A percentile compares a stretch with the other conserved stretches of the same genome.
These are phyloP conservation scores for Boletus reticulatus DNA, from an alignment of 768 basidiomycete genomes.

Conservation along the genomic window DNA sequence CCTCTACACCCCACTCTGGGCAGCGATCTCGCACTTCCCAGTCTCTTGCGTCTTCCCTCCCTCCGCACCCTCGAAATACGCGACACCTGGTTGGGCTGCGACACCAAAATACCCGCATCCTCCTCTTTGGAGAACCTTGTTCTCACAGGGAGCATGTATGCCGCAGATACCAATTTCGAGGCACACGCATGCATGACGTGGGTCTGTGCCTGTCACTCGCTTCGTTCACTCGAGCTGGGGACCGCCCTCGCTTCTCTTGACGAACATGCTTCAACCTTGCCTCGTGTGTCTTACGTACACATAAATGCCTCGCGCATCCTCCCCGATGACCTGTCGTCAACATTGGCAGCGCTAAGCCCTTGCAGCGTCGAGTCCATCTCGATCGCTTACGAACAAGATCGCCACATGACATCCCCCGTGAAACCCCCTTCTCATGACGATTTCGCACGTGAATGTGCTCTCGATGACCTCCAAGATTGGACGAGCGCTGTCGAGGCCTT, in stretches of 20 bases:
- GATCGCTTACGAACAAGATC: slow-evolving; percentile 19
- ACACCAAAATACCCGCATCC: slow-evolving; percentile 15
- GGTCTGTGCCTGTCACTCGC: slow-evolving; percentile 23
- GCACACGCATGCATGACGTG: slow-evolving; percentile 24
- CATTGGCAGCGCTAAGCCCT: slow-evolving; percentile 15
- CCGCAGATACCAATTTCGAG: slow-evolving; percentile 14
- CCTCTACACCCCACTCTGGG: slow-evolving; percentile 54
- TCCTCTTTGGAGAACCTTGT: slow-evolving; percentile 20
- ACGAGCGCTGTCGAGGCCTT: slow-evolving; percentile 18
- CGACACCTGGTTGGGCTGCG: slow-evolving; percentile 65
- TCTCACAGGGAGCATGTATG: slow-evolving; percentile 33
- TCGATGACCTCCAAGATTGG: slow-evolving; percentile 34
- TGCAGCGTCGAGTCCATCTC: slow-evolving; percentile 23
- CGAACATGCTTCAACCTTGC: not conserved
- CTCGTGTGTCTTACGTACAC: slow-evolving; percentile 20
- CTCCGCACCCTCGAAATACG: slow-evolving; percentile 61
- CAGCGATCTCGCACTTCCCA: slow-evolving; percentile 59
- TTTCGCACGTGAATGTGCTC: slow-evolving; percentile 28
- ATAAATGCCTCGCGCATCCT: slow-evolving; percentile 27
- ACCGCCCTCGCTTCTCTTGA: slow-evolving; percentile 20
- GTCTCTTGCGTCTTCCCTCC: slow-evolving; percentile 60
- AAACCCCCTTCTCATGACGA: slow-evolving; percentile 17
- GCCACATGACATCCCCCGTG: not conserved
- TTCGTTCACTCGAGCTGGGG: slow-evolving; percentile 22
- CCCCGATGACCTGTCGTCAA: slow-evolving; percentile 21